Evolutionary conservation across 2,329 filamentous ascomycete genomes (phyloP), one percentile per base, ranked within the genome.

Genomic region (Ophiosphaerella herpotricha): DNA sequence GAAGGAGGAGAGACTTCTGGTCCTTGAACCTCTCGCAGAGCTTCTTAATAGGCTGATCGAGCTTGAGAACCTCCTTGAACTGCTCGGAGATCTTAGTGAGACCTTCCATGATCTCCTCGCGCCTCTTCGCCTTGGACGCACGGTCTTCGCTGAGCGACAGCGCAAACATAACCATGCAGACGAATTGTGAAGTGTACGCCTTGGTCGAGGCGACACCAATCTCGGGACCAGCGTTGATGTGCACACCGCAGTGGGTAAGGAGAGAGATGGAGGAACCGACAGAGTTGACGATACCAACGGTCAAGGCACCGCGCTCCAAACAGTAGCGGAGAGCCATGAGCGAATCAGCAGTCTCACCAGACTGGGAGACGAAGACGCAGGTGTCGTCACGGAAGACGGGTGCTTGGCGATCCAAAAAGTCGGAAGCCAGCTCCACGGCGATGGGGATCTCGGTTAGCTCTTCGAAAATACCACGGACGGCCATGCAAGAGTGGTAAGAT

Each of bases 111-210:
- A 99, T 97, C 77, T 97, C 92, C 77, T 94, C 86, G 29, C 94
- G 89, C 71, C 93, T 86, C 80, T 89, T 85, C 68, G 88, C 85
- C 85, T 99, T 99, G 63, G 91, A 97, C 36, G 92, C 90, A 65
- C 94, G 90, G 77, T 99, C 94, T 79, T 99, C 94, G 70, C 90
- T 94, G 50, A 99, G 85, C 26, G 92, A 97, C 58, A 99, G 82
- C 6, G 94, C 94, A 70, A 99, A 97, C 94, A 99, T 99, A 78
- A 97, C 89, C 91, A 99, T 97, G 74, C 94, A 96, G 71, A 99
- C 91, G 76, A 97, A 99, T 75, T 99, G 94, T 39, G 94, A 97
- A 12, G 94, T 99, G 80, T 99, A 99, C 34, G 94, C 94, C 83
- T 99, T 99, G 76, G 94, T 99, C 39, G 93, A 97, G 53, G 94